Percentiles rank a stretch among this genome's conserved stretches.
Evolutionary conservation across 208 protist genomes (phyloP).

Genomic region (Crithidia mellificae): DNA sequence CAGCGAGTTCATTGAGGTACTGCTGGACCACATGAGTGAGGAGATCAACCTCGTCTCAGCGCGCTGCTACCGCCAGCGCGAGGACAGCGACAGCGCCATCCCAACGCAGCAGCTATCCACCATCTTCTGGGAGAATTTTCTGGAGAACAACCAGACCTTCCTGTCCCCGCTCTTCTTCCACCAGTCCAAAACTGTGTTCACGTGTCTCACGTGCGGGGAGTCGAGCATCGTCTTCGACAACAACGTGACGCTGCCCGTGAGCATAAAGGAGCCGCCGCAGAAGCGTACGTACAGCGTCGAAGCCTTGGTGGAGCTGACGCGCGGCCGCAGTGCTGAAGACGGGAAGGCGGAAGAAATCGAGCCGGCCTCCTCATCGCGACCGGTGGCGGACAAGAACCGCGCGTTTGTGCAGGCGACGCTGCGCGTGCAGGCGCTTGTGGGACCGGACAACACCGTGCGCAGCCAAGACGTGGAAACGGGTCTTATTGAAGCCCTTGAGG

Average conservation of each 20-base stretch:
- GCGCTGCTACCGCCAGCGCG: constrained; percentile 84
- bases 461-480: constrained; percentile 32
- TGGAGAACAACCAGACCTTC: constrained; percentile 78
- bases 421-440: constrained; percentile 27
- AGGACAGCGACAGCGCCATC: constrained; percentile 69
- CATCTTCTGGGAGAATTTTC: constrained; percentile 89
- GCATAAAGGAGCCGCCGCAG: constrained; percentile 46
- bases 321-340: not conserved
- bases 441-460: constrained; percentile 34
- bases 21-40: constrained; percentile 90
- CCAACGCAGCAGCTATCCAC: constrained; percentile 65
- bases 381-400: constrained; percentile 8
- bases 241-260: constrained; percentile 67
- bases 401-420: constrained; percentile 22
- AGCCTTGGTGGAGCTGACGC: constrained; percentile 34
- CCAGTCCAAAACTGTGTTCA: constrained; percentile 74
- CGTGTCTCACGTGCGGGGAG: constrained; percentile 64
- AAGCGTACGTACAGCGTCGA: constrained; percentile 39
- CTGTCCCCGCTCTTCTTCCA: constrained; percentile 80
- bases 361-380: constrained; percentile 8
- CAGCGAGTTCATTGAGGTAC: constrained; percentile 87
- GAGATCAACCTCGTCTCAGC: constrained; percentile 84
- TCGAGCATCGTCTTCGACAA: constrained; percentile 78
- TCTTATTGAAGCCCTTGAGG: constrained; percentile 19
- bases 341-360: not conserved